Base-by-base conservation (phyloP, 805 yeast species). In the Spathaspora passalidarum region DNA sequence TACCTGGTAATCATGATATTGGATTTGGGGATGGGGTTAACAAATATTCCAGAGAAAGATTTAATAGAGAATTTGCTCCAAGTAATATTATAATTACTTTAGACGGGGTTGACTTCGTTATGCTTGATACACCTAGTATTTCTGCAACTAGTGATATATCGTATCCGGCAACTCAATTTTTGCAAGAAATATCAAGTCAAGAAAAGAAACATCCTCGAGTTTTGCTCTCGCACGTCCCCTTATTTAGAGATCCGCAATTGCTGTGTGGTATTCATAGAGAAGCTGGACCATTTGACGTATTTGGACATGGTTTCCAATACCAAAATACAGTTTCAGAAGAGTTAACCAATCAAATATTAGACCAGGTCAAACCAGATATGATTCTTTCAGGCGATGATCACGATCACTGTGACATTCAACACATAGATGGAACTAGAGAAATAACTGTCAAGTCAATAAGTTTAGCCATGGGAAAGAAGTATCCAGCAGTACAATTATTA, bases 321-420 rank as follows among this genome's bases (percentile, higher is more conserved):
- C 95, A 91, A 63, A 91, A 96, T 0, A 90, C 86, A 18, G 70
- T 94, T 4, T 83, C 80, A 38, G 68, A 76, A 11, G 77, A 74
- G 3, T 57, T 85, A 5, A 72, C 94, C 0, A 69, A 76, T 20
- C 75, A 79, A 23, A 72, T 94, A 4, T 63, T 94, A 36, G 56
- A 72, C 5, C 68, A 67, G 10, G 61, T 92, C 0, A 64, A 76
- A 39, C 99, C 99, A 0, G 69, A 72, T 17, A 62, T 84, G 7
- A 74, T 87, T 2, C 88, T 89, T 59, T 80, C 95, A 2, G 99
- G 99, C 1, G 99, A 94, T 61, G 99, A 94, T 61, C 99, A 94
- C 66, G 99, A 94, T 61, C 90, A 89, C 55, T 94, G 99, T 64
- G 88, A 86, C 51, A 76, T 84, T 19, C 64, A 66, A 13, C 98